A percentile compares a stretch with the other conserved stretches of the same genome.
Evolutionary conservation across 2,329 filamentous ascomycete species (phyloP).

Genomic region (Xylaria sp.): DNA sequence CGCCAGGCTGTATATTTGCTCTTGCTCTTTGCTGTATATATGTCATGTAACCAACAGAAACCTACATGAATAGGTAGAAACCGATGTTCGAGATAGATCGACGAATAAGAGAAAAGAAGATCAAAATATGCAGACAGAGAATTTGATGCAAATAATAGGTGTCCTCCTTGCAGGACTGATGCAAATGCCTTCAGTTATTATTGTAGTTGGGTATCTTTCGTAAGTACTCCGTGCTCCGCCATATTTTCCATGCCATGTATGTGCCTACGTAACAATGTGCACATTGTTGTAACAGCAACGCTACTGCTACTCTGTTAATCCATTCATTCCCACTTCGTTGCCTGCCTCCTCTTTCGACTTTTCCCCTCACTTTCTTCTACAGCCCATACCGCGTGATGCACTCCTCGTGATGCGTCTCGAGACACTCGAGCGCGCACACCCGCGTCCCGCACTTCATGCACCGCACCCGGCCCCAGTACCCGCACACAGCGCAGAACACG

Average conservation of each 20-base stretch:
- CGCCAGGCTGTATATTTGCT: slow-evolving; percentile 24
- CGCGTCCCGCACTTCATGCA: slow-evolving; percentile 82
- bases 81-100: slow-evolving; percentile 1
- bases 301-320: not conserved
- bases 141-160: not conserved
- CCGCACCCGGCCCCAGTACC: slow-evolving; percentile 81
- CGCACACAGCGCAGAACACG: slow-evolving; percentile 81
- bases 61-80: slow-evolving; percentile 7
- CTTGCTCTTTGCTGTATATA: slow-evolving; percentile 37
- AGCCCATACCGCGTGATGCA: slow-evolving; percentile 73
- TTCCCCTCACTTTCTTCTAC: slow-evolving; percentile 41
- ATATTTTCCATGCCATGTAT: slow-evolving; percentile 21
- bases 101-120: slow-evolving; percentile 12
- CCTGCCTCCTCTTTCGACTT: not conserved
- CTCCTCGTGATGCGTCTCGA: slow-evolving; percentile 77
- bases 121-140: slow-evolving; percentile 11
- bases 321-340: not conserved
- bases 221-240: slow-evolving; percentile 14
- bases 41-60: not conserved
- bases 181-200: slow-evolving; percentile 8
- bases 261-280: not conserved
- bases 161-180: slow-evolving; percentile 8
- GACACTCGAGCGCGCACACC: slow-evolving; percentile 81
- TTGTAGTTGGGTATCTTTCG: slow-evolving; percentile 31
- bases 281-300: not conserved